A percentile compares a stretch with the other conserved stretches of the same genome.
Conservation (phyloP, 2,329 filamentous ascomycete species). For the Alternaria brassicicola region DNA sequence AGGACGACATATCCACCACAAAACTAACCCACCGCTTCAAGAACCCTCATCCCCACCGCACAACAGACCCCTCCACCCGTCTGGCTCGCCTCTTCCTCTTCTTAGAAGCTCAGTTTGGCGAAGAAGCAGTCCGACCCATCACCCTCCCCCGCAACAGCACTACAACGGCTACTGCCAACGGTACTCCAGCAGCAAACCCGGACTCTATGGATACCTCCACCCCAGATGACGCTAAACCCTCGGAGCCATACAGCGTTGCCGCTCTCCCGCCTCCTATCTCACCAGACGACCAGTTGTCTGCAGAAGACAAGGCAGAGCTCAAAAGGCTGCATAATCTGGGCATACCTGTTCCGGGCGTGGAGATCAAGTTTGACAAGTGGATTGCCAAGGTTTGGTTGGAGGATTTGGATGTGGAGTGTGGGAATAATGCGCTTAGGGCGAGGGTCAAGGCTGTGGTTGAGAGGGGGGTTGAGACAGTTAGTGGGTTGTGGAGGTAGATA, state of each 20-base stretch:
- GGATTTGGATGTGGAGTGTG: conserved; percentile 86
- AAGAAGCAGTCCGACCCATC: conserved; percentile 80
- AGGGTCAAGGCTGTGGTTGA: conserved; percentile 89
- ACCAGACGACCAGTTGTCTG: conserved; percentile 7
- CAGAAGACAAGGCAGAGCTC: conserved; percentile 62
- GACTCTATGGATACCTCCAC: conserved; percentile 1
- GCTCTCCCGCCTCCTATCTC: background rate
- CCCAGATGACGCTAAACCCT: background rate
- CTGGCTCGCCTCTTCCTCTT: conserved; percentile 91
- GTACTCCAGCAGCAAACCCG: background rate
- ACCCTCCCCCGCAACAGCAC: conserved; percentile 64
- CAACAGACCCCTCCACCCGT: conserved; percentile 74
- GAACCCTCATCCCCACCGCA: conserved; percentile 71
- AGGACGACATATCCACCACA: conserved; percentile 10
- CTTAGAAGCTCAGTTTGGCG: conserved; percentile 93
- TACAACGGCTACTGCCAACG: conserved; percentile 24
- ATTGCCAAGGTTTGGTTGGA: conserved; percentile 91
- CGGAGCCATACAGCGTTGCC: conserved; percentile 17
- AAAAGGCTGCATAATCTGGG: conserved; percentile 80
- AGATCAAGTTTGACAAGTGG: conserved; percentile 86
- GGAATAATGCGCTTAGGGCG: conserved; percentile 77
- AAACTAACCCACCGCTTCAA: conserved; percentile 43
- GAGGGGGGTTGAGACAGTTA: conserved; percentile 81
- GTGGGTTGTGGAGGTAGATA: conserved; percentile 37
- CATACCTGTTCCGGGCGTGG: conserved; percentile 87